Evolutionary conservation across 1,284 basidiomycete species (phyloP), one percentile per base, ranked within the genome.

Genomic region (Cryptococcus sp.): DNA sequence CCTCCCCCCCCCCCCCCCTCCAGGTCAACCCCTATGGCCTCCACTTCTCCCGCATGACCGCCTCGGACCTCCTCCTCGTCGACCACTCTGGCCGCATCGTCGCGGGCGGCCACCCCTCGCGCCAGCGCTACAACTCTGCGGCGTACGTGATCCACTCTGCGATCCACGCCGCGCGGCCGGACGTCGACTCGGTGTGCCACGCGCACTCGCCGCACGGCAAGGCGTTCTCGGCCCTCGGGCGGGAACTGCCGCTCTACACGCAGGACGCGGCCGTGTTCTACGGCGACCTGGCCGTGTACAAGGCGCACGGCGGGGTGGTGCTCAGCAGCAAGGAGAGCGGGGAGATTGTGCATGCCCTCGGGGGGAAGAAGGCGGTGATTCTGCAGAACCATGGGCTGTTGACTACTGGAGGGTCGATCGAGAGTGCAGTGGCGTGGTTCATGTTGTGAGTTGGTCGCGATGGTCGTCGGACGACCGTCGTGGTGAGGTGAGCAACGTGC

Each of bases 131-230:
- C 57, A 82, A 82, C 68, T 76, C 72, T 36, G 78, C 81, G 1
- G 82, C 82, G 1, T 83, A 80, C 64, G 80, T 80, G 55, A 81
- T 81, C 55, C 82, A 83, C 62, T 81, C 82, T 23, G 82, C 83
- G 1, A 80, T 86, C 50, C 84, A 85, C 67, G 76, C 77, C 15
- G 82, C 83, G 16, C 81, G 85, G 24, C 84, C 85, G 0, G 85
- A 87, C 62, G 80, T 85, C 20, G 64, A 82, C 28, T 84, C 84
- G 33, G 83, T 83, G 18, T 84, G 83, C 5, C 85, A 87, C 70
- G 83, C 82, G n/a, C 85, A 87, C 68, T 83, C 82, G 3, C 73
- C 83, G 15, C 78, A 82, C 64, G 85, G 84, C 35, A 84, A 84
- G 66, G 82, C 84, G 0, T 87, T 84, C 73, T 79, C 82, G 12